These are phyloP conservation scores for Sphagnum fallax DNA, from an alignment of 228 moss, liverwort and hornwort species.

Conservation along the genomic window DNA sequence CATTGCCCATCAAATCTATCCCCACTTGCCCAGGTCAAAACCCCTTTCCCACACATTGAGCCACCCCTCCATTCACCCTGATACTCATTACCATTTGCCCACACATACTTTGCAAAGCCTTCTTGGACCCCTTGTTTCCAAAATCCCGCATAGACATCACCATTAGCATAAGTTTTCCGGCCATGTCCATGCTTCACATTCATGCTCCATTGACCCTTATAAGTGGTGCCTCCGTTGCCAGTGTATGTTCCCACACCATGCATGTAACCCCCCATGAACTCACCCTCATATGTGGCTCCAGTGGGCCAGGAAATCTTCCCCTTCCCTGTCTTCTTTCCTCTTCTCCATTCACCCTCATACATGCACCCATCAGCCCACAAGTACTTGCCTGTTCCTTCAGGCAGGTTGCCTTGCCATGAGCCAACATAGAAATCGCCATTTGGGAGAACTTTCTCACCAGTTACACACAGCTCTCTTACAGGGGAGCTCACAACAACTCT, in stretches of 20 bases:
- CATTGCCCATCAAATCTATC: slow-evolving; percentile 95
- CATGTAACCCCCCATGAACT: slow-evolving; percentile 94
- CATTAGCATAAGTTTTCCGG: slow-evolving; percentile 83
- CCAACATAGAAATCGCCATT: slow-evolving; percentile 99
- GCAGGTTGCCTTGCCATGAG: slow-evolving; percentile 94
- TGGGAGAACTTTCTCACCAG: slow-evolving; percentile 82
- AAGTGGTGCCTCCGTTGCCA: slow-evolving; percentile 86
- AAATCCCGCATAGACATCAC: slow-evolving; percentile 88
- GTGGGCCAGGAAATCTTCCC: slow-evolving; percentile 99
- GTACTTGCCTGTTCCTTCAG: slow-evolving; percentile 96
- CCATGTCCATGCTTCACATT: slow-evolving; percentile 95
- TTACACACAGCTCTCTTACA: slow-evolving; percentile 20
- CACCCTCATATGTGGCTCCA: slow-evolving; percentile 97
- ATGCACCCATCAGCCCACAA: slow-evolving; percentile 99
- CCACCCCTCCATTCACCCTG: slow-evolving; percentile 97
- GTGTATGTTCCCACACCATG: slow-evolving; percentile 96
- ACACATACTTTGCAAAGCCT: slow-evolving; percentile 74
- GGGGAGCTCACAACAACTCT: slow-evolving; percentile 4
- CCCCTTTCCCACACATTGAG: slow-evolving; percentile 79
- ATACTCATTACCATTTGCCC: slow-evolving; percentile 90
- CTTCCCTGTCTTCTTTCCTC: slow-evolving; percentile 94
- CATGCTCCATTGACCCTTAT: slow-evolving; percentile 96
- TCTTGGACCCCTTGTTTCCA: slow-evolving; percentile 98
- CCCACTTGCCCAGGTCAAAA: slow-evolving; percentile 82
- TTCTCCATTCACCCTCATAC: slow-evolving; percentile 98